phyloP scores from a whole-genome alignment of 768 basidiomycete species.

The Arthromyces matolae region DNA sequence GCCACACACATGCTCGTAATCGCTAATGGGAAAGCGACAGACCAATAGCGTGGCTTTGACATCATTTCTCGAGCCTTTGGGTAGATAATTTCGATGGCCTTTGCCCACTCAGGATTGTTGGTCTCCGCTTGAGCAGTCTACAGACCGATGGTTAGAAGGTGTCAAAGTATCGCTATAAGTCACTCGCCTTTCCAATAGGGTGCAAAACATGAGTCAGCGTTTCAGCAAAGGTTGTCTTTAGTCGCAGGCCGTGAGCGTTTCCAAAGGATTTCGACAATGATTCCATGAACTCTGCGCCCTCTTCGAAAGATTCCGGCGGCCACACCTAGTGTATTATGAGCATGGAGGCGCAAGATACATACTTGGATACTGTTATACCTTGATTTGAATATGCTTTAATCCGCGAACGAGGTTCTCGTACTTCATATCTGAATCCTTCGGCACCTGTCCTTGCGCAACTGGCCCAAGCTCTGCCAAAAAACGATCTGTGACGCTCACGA shows the following conservation, averaged over 20 bases:
- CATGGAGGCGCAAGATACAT: too few species aligned
- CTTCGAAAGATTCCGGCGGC: conserved; percentile 90
- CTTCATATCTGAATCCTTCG: conserved; percentile 76
- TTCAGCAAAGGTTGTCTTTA: conserved; percentile 86
- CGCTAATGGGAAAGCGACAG: conserved; percentile 77
- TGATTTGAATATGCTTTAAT: conserved; percentile 77
- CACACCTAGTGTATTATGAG: conserved; percentile 59
- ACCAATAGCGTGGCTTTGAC: conserved; percentile 87
- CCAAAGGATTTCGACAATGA: conserved; percentile 79
- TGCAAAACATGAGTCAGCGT: conserved; percentile 73
- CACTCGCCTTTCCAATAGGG: conserved; percentile 77
- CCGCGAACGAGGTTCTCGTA: conserved; percentile 85
- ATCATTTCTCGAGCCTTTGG: conserved; percentile 84
- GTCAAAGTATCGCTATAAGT: background rate
- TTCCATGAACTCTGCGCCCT: conserved; percentile 88
- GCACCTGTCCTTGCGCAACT: conserved; percentile 67
- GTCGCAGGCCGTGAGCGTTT: conserved; percentile 74
- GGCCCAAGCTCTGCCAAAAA: conserved; percentile 79
- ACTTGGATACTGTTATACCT: too few species aligned
- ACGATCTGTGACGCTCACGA: conserved; percentile 89
- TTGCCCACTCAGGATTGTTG: conserved; percentile 92
- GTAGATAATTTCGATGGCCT: conserved; percentile 81
- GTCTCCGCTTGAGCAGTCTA: conserved; percentile 95
- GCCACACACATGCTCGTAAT: conserved; percentile 85
- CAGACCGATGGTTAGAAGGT: conserved; percentile 3